Evolutionary conservation across 2,329 filamentous ascomycete genomes (phyloP).

Genomic region (Pseudopithomyces chartarum): DNA sequence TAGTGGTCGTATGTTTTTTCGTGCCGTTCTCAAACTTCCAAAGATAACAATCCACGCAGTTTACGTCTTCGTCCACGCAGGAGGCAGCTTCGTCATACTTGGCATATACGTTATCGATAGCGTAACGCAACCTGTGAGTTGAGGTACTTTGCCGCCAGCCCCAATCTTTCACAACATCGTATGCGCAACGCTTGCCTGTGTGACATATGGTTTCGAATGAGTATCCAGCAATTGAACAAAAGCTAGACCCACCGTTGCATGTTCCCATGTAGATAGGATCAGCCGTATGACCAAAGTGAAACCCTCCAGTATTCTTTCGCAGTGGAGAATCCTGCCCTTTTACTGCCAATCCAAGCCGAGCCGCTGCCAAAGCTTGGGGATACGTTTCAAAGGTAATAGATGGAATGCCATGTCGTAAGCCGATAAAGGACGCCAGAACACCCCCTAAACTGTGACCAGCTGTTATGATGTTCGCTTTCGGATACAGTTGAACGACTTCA

Average conservation of each 20-base stretch:
- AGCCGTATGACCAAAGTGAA: conserved; percentile 43
- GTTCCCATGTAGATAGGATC: conserved; percentile 46
- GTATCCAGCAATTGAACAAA: conserved; percentile 43
- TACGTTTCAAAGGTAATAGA: conserved; percentile 43
- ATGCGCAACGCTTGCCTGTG: conserved; percentile 41
- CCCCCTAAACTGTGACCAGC: conserved; percentile 43
- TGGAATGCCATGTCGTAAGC: conserved; percentile 39
- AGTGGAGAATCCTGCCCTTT: conserved; percentile 36
- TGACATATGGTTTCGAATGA: conserved; percentile 44
- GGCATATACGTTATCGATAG: conserved; percentile 42
- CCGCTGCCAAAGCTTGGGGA: conserved; percentile 42
- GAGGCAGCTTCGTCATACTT: conserved; percentile 39
- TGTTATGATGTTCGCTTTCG: conserved; percentile 39
- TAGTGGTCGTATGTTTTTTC: conserved; percentile 24
- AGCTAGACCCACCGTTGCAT: conserved; percentile 41
- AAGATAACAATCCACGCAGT: conserved; percentile 41
- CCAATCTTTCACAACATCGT: conserved; percentile 45
- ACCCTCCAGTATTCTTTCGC: conserved; percentile 39
- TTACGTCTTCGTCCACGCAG: conserved; percentile 41
- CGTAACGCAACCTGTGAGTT: conserved; percentile 38
- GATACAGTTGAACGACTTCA: conserved; percentile 40
- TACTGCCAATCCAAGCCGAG: conserved; percentile 36
- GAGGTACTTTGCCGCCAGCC: conserved; percentile 42
- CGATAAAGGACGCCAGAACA: conserved; percentile 41
- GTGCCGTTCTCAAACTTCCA: conserved; percentile 46